Evolutionary conservation across 192 early-diverging fungal species (phyloP), one percentile per base, ranked within the genome.

Genomic region (Gaertneriomyces semiglobifer): DNA sequence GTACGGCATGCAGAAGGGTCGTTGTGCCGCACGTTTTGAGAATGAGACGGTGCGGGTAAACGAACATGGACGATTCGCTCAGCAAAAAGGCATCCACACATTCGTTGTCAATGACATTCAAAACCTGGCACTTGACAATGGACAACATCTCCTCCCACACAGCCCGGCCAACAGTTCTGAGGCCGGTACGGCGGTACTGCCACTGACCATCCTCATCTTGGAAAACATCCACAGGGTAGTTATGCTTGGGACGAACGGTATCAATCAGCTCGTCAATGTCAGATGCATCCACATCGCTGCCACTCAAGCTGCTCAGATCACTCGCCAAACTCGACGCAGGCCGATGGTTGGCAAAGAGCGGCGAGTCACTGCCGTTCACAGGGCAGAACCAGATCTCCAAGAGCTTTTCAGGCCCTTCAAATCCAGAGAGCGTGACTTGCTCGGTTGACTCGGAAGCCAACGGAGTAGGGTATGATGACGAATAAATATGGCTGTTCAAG

Each of bases 1-100:
- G 90, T 55, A 98, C 72, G 41, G 96, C 92, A 65, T 90, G 81
- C 72, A 98, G 75, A 33, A 98, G 78, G 8, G 93, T 95, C 16
- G 96, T 98, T 9, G 96, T 96, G 16, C 96, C 96, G 77, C 96
- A 98, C 10, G 96, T 98, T 81, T 98, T 98, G 62, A 98, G 79
- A 53, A 98, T 91, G 41, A 98, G 64, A 65, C 93, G 91, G 82
- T 96, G 89, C n/a, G 89, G 86, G 73, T 94, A 96, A 14, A 98
- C 92, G 77, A 98, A 98, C 86, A 98, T 90, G 51, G 93, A 95
- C 12, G 93, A 95, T 81, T 98, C 96, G 77, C 92, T 95, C 61
- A 98, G 82, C 52, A 99, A 80, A 77, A 93, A 99, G 8, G 94
- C 92, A 74, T 95, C 93, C 41, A 88, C 76, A 73, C 89, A 79